phyloP scores from a whole-genome alignment of 108 stramenopile genomes.

The Cyclostephanos invisitatus region DNA sequence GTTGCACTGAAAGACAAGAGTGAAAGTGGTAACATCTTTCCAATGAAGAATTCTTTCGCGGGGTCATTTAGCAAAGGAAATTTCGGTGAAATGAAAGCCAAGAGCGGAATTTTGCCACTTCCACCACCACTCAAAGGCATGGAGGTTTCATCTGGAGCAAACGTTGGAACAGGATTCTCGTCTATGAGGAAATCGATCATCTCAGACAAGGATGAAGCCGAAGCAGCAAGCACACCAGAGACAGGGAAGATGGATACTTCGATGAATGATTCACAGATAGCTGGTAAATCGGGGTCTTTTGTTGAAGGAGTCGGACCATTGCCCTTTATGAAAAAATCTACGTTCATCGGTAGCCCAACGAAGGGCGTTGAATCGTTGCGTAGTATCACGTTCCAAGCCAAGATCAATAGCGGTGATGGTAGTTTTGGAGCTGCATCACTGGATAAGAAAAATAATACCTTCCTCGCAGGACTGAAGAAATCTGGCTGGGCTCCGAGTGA shows the following conservation, averaged over 20 bases:
- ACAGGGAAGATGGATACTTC: neutral
- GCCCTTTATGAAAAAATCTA: constrained; percentile 13
- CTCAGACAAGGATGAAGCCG: neutral
- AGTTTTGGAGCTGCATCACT: neutral
- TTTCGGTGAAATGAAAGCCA: neutral
- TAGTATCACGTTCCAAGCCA: neutral
- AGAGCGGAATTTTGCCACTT: neutral
- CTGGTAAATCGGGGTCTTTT: neutral
- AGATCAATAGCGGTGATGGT: neutral
- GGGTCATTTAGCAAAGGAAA: neutral
- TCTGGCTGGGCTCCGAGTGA: neutral
- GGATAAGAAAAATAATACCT: neutral
- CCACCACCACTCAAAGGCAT: constrained; percentile 5
- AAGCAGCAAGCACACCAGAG: neutral
- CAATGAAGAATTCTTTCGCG: neutral
- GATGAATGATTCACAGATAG: neutral
- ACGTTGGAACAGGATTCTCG: neutral
- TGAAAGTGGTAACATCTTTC: neutral
- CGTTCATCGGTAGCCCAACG: neutral
- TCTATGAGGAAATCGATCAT: neutral
- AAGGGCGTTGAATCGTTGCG: neutral
- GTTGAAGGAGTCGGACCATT: neutral
- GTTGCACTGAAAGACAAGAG: neutral
- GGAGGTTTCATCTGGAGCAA: neutral
- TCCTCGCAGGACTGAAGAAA: neutral